These are phyloP conservation scores for Chlorociboria aeruginascens DNA, from an alignment of 495 filamentous ascomycete genomes.

Conservation along the genomic window DNA sequence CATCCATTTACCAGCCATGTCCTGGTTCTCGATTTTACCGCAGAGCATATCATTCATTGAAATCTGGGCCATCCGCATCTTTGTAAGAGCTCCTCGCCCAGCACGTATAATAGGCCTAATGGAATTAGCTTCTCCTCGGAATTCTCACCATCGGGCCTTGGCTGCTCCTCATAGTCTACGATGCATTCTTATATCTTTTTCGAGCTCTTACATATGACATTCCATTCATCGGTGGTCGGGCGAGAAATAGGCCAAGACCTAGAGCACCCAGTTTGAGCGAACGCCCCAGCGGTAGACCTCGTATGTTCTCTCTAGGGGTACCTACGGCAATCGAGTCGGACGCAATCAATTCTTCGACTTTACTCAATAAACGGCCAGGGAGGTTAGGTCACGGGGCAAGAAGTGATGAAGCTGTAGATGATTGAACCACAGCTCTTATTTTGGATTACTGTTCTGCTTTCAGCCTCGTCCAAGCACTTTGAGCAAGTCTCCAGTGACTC, in stretches of 20 bases:
- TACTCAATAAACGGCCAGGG: constrained; percentile 10
- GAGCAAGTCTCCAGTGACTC: constrained; percentile 77
- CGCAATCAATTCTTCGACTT: too few relatives aligned
- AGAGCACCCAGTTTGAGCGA: constrained; percentile 53
- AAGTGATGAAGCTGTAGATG: constrained; percentile 5
- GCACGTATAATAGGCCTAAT: not conserved
- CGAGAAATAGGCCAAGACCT: constrained; percentile 47
- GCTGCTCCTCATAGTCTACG: constrained; percentile 52
- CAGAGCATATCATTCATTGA: constrained; percentile 42
- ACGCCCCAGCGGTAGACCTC: constrained; percentile 39
- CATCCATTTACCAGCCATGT: constrained; percentile 28
- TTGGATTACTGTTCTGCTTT: not conserved
- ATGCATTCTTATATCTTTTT: constrained; percentile 52
- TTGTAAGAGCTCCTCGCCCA: constrained; percentile 33
- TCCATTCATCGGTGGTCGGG: constrained; percentile 51
- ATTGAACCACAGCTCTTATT: constrained; percentile 9
- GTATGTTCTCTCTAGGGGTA: constrained; percentile 35
- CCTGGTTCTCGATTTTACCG: constrained; percentile 56
- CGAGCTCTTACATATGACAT: constrained; percentile 46
- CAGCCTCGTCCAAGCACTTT: constrained; percentile 49
- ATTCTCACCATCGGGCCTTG: constrained; percentile 56
- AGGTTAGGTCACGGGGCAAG: constrained; percentile 2
- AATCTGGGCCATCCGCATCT: constrained; percentile 49
- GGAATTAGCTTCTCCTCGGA: constrained; percentile 46
- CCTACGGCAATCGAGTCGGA: constrained; percentile 2